Conservation (phyloP, 768 basidiomycete genomes). For the Panellus pusillus region DNA sequence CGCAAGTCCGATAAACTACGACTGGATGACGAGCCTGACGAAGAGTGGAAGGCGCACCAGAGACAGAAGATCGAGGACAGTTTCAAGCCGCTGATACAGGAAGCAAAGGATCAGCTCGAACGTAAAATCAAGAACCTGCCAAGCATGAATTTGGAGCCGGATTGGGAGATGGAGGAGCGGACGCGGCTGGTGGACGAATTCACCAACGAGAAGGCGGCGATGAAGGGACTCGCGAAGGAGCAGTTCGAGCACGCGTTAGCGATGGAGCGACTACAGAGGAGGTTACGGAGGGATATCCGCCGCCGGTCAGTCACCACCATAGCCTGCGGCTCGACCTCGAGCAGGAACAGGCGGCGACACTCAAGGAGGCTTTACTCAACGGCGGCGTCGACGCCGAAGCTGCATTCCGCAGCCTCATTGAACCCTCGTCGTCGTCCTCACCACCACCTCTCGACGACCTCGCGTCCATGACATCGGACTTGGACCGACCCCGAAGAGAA, state of each 20-base stretch:
- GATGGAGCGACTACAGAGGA: slow-evolving; percentile 7
- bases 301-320: slow-evolving; percentile 1
- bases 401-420: slow-evolving; percentile 16
- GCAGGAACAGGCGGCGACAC: slow-evolving; percentile 17
- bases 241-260: slow-evolving; percentile 15
- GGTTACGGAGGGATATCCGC: slow-evolving; percentile 5
- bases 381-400: slow-evolving; percentile 11
- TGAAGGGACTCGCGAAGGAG: slow-evolving; percentile 19
- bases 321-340: slow-evolving; percentile 18
- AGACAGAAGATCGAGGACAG: slow-evolving; percentile 14
- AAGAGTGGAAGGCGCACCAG: slow-evolving; percentile 15
- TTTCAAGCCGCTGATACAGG: slow-evolving; percentile 13
- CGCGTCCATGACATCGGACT: not conserved
- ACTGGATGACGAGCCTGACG: slow-evolving; percentile 17
- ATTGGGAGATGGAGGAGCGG: slow-evolving; percentile 3
- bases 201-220: not conserved
- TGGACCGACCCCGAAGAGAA: not conserved
- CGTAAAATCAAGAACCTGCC: slow-evolving; percentile 5
- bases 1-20: not conserved
- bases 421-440: slow-evolving; percentile 4
- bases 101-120: slow-evolving; percentile 20
- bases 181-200: slow-evolving; percentile 9
- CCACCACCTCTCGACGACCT: not conserved
- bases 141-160: slow-evolving; percentile 4
- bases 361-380: slow-evolving; percentile 6